A percentile compares a stretch with the other conserved stretches of the same genome.
Evolutionary conservation across 805 yeast species (phyloP).

Genomic region (Cyberlindnera mississippiensis): DNA sequence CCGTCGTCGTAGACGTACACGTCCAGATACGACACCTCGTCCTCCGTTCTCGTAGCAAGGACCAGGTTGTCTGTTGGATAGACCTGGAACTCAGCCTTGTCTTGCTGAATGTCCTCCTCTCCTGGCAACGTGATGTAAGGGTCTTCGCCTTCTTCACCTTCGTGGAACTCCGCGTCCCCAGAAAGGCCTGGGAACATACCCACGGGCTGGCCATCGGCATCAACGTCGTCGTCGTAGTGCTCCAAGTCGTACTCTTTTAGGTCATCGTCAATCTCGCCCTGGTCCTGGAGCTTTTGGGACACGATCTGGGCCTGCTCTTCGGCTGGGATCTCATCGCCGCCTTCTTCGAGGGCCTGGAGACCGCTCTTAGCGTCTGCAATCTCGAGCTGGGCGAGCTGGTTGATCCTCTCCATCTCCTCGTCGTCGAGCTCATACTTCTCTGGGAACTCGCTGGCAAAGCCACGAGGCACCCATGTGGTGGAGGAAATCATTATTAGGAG

Average conservation of each 20-base stretch:
- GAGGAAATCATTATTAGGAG: slow-evolving; percentile 73
- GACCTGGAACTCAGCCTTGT: slow-evolving; percentile 77
- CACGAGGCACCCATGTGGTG: slow-evolving; percentile 94
- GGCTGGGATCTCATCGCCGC: slow-evolving; percentile 15
- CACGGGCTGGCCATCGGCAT: slow-evolving; percentile 52
- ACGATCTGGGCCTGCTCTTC: slow-evolving; percentile 27
- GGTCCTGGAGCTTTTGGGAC: slow-evolving; percentile 29
- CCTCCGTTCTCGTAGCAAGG: slow-evolving; percentile 92
- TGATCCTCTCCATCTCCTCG: slow-evolving; percentile 87
- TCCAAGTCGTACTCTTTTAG: slow-evolving; percentile 85
- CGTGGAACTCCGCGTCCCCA: slow-evolving; percentile 57
- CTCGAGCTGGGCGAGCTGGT: slow-evolving; percentile 78
- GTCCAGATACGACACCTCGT: slow-evolving; percentile 87
- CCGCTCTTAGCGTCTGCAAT: slow-evolving; percentile 71
- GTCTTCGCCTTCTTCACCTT: slow-evolving; percentile 39
- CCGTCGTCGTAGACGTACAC: slow-evolving; percentile 94
- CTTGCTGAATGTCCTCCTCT: slow-evolving; percentile 62
- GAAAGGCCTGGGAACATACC: slow-evolving; percentile 71
- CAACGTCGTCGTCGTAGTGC: slow-evolving; percentile 66
- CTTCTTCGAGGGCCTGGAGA: slow-evolving; percentile 43
- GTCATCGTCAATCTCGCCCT: slow-evolving; percentile 73
- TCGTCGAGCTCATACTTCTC: slow-evolving; percentile 84
- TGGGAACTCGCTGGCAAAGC: slow-evolving; percentile 90
- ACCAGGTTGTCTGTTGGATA: slow-evolving; percentile 88
- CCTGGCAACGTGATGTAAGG: slow-evolving; percentile 44